phyloP scores from a whole-genome alignment of 164 flowering plant species.

The grape (Vitis vinifera) region ASM3070453v1 NC_081815.1:3432001-3432500 shows the following conservation, averaged over 20 bases:
- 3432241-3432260: background rate
- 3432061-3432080: background rate
- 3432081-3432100: background rate
- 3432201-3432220: background rate
- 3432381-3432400: no score
- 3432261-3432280: background rate
- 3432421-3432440: no score
- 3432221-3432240: background rate
- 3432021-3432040: background rate
- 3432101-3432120: background rate
- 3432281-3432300: background rate
- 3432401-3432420: no score
- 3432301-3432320: background rate
- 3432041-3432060: background rate
- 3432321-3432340: background rate
- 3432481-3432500: no score
- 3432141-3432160: background rate
- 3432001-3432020: background rate
- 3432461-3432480: no score
- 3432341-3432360: background rate
- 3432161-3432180: background rate
- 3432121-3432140: background rate
- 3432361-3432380: no score
- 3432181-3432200: background rate
- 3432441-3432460: no score